A percentile compares a stretch with the other conserved stretches of the same genome.
Conservation (phyloP, 2,329 filamentous ascomycete genomes). For the Colletotrichum tabaci region DNA sequence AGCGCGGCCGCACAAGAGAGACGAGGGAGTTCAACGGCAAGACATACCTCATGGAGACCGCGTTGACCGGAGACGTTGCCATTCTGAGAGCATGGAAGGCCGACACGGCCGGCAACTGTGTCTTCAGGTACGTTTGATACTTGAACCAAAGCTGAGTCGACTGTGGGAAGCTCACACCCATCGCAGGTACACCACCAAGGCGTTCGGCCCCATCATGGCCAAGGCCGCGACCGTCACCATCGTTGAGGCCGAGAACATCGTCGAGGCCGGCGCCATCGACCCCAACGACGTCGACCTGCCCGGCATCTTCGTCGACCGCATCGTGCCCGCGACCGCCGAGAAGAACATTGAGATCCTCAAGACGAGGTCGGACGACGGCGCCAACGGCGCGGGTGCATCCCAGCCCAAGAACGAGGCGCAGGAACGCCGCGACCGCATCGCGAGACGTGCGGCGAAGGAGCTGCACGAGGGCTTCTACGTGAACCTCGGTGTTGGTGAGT, state of each 20-base stretch:
- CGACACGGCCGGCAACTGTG: conserved; percentile 83
- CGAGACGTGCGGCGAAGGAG: conserved; percentile 83
- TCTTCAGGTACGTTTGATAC: conserved; percentile 72
- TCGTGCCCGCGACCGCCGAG: conserved; percentile 79
- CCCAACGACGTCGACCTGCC: conserved; percentile 84
- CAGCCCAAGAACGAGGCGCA: conserved; percentile 63
- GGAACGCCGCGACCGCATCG: conserved; percentile 78
- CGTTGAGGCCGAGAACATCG: conserved; percentile 89
- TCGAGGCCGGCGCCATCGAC: conserved; percentile 79
- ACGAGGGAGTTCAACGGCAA: conserved; percentile 81
- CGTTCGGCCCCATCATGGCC: conserved; percentile 83
- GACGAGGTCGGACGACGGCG: conserved; percentile 61
- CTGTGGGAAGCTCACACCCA: not conserved
- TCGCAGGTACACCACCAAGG: conserved; percentile 77
- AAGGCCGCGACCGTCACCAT: conserved; percentile 85
- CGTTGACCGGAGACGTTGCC: conserved; percentile 82
- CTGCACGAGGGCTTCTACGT: conserved; percentile 86
- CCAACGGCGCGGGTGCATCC: conserved; percentile 48
- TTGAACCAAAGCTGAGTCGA: not conserved
- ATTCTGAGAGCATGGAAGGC: conserved; percentile 84
- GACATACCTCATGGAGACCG: conserved; percentile 83
- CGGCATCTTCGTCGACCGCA: conserved; percentile 86
- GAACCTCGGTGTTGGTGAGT: conserved; percentile 76
- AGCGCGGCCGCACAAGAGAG: conserved; percentile 77
- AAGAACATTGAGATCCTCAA: conserved; percentile 83